Conservation (phyloP, 2,329 filamentous ascomycete species). For the Pezicula radicicola region DNA sequence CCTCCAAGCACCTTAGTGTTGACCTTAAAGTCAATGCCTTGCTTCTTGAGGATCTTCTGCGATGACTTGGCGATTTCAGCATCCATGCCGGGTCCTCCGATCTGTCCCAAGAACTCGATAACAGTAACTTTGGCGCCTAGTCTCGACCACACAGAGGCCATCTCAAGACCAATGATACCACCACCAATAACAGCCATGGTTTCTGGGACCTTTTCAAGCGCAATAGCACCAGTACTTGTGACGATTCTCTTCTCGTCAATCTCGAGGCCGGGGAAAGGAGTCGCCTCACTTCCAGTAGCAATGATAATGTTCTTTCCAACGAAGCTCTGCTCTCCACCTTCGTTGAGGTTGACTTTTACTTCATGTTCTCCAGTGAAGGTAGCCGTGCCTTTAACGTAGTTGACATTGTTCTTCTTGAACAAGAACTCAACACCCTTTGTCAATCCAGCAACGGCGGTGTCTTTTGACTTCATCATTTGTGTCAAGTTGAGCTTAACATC, state of each 20-base stretch:
- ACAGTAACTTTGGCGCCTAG: slow-evolving; percentile 94
- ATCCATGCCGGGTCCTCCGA: slow-evolving; percentile 98
- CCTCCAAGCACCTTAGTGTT: slow-evolving; percentile 92
- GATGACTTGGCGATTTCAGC: slow-evolving; percentile 84
- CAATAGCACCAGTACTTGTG: slow-evolving; percentile 91
- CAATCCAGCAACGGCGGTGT: slow-evolving; percentile 79
- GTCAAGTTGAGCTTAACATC: slow-evolving; percentile 94
- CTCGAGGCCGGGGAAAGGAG: slow-evolving; percentile 91
- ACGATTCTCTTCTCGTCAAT: slow-evolving; percentile 98
- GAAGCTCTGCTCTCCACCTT: slow-evolving; percentile 86
- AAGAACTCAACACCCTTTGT: slow-evolving; percentile 98
- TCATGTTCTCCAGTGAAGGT: slow-evolving; percentile 87
- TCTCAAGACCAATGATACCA: slow-evolving; percentile 98
- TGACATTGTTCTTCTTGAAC: slow-evolving; percentile 98
- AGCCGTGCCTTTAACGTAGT: slow-evolving; percentile 93
- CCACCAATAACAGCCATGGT: slow-evolving; percentile 97
- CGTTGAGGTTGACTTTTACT: slow-evolving; percentile 83
- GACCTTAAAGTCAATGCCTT: slow-evolving; percentile 97
- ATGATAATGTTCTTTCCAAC: slow-evolving; percentile 97
- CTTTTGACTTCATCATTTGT: slow-evolving; percentile 99
- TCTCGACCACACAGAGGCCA: slow-evolving; percentile 96
- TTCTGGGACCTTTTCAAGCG: slow-evolving; percentile 87
- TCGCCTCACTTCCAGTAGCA: slow-evolving; percentile 91
- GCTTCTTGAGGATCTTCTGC: slow-evolving; percentile 92
- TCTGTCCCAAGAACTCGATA: slow-evolving; percentile 93